Evolutionary conservation across 2,329 filamentous ascomycete species (phyloP).

Genomic region (Fusarium redolens): DNA sequence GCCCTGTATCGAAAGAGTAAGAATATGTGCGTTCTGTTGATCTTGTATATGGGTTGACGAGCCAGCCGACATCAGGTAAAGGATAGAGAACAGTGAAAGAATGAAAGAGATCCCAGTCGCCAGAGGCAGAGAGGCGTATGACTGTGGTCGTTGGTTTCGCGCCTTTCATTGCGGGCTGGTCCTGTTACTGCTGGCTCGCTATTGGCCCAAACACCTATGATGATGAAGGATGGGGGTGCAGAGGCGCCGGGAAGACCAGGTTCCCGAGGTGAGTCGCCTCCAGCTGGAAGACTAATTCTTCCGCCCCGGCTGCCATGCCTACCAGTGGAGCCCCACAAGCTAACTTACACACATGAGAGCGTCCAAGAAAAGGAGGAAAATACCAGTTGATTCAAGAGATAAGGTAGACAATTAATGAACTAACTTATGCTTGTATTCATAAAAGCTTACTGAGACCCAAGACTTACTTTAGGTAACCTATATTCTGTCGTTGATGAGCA

Average conservation of each 20-base stretch:
- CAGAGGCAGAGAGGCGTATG: conserved; percentile 25
- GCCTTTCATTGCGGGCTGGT: conserved; percentile 27
- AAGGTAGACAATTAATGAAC: neutral
- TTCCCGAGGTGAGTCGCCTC: neutral
- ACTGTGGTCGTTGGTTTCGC: conserved; percentile 12
- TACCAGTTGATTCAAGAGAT: neutral
- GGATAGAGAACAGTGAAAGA: neutral
- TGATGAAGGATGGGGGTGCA: conserved; percentile 9
- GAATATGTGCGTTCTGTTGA: conserved; percentile 1
- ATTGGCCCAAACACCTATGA: conserved; percentile 35
- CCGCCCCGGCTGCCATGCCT: conserved; percentile 11
- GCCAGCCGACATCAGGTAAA: neutral
- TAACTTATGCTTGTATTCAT: neutral
- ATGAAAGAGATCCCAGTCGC: conserved; percentile 28
- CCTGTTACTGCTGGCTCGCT: conserved; percentile 9
- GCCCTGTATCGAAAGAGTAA: neutral
- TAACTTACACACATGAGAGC: neutral
- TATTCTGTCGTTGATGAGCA: neutral
- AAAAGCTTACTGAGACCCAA: neutral
- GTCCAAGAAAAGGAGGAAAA: neutral
- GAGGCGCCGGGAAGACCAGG: neutral
- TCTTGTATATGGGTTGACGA: neutral
- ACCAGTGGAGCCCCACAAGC: neutral
- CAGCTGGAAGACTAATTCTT: conserved; percentile 18
- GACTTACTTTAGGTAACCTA: neutral